Conservation (phyloP, 2,329 filamentous ascomycete genomes). For the Colletotrichum graminicola region DNA sequence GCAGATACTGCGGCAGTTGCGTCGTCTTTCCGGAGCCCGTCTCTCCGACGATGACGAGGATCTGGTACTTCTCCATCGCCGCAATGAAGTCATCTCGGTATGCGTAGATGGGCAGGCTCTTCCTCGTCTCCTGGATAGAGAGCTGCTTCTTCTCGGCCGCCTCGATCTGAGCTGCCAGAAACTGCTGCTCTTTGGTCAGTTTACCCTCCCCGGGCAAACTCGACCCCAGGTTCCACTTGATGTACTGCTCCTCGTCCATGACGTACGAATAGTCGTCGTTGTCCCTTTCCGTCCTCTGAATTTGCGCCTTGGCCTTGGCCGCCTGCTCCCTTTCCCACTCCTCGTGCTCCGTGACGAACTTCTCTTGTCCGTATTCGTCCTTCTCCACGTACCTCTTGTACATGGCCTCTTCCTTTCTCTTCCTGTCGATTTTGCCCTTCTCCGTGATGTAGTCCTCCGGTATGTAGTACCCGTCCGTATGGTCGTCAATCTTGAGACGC, state of each 20-base stretch:
- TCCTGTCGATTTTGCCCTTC: constrained; percentile 88
- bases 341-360: constrained; percentile 92
- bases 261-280: constrained; percentile 93
- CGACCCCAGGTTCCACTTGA: constrained; percentile 85
- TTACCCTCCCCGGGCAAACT: constrained; percentile 79
- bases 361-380: constrained; percentile 89
- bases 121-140: constrained; percentile 91
- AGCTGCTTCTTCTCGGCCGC: constrained; percentile 89
- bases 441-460: constrained; percentile 96
- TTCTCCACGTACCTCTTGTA: constrained; percentile 91
- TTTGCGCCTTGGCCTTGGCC: constrained; percentile 88
- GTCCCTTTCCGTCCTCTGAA: constrained; percentile 78
- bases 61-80: constrained; percentile 88
- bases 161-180: constrained; percentile 84
- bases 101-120: constrained; percentile 89
- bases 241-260: constrained; percentile 88
- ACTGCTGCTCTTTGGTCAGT: constrained; percentile 82
- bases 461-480: constrained; percentile 91
- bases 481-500: constrained; percentile 87
- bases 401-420: constrained; percentile 88
- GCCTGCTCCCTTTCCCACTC: constrained; percentile 96
- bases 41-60: constrained; percentile 92
- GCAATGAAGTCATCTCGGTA: constrained; percentile 88
- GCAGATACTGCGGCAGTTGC: constrained; percentile 91
- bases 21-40: constrained; percentile 97